These are phyloP conservation scores for Lolium perenne DNA, from an alignment of 176 grass and related monocot species.

Conservation along the genomic window DNA sequence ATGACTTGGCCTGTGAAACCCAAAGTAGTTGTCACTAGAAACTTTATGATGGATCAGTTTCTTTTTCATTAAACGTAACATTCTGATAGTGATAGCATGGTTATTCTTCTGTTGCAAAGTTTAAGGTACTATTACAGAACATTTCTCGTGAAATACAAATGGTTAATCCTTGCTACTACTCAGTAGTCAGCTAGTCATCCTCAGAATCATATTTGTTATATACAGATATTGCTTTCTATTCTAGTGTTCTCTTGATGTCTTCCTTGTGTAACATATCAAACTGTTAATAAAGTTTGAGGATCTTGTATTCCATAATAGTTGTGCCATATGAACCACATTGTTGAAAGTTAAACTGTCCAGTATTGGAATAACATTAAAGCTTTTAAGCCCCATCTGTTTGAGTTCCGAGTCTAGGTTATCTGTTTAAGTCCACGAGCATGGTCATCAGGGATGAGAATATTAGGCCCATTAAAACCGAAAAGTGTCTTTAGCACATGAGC, in stretches of 20 bases:
- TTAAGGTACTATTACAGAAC: neutral
- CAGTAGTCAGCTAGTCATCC: neutral
- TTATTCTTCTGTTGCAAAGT: neutral
- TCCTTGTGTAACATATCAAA: slow-evolving; percentile 5
- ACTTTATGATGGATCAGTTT: neutral
- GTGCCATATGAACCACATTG: neutral
- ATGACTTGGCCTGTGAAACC: neutral
- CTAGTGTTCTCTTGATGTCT: neutral
- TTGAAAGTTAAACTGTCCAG: neutral
- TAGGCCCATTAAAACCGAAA: neutral
- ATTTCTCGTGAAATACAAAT: neutral
- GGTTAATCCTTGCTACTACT: neutral
- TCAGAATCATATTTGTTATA: neutral
- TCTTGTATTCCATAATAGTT: neutral
- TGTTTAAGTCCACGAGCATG: neutral
- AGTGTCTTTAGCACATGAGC: too few species aligned
- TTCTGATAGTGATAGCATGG: neutral
- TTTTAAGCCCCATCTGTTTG: neutral
- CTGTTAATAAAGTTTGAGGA: neutral
- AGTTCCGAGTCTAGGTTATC: neutral
- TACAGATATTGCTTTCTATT: neutral
- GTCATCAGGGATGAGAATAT: neutral
- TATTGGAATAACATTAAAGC: neutral
- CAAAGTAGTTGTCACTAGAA: neutral
- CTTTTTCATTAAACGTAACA: neutral